Percentiles rank a stretch among this genome's conserved stretches.
phyloP scores from a whole-genome alignment of 306 rosid species.

The Dryas drummondii region DNA sequence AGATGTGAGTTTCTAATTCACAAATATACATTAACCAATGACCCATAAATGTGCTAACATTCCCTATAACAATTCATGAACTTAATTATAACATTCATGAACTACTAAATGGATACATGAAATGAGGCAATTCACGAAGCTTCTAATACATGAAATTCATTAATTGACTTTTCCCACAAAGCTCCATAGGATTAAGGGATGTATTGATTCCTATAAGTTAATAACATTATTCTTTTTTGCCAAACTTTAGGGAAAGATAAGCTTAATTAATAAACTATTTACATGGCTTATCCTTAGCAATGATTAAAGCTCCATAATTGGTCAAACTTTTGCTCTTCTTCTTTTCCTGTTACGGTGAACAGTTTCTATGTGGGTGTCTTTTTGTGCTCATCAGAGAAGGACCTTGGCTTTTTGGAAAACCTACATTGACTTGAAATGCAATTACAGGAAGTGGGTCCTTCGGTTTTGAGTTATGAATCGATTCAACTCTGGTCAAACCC shows the following conservation, averaged over 20 bases:
- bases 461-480: constrained; percentile 25
- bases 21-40: too few species aligned
- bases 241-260: constrained; percentile 22
- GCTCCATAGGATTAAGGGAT: background rate
- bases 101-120: too few species aligned
- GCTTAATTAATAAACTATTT: background rate
- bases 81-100: too few species aligned
- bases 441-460: constrained; percentile 36
- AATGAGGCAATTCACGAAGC: too few species aligned
- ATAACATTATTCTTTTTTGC: background rate
- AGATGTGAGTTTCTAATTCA: too few species aligned
- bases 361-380: constrained; percentile 26
- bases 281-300: constrained; percentile 24
- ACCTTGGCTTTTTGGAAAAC: constrained; percentile 38
- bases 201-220: background rate
- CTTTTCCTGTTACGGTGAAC: constrained; percentile 25
- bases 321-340: constrained; percentile 28
- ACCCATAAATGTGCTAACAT: too few species aligned
- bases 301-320: constrained; percentile 36
- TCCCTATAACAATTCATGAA: too few species aligned
- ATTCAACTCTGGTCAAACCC: constrained; percentile 49
- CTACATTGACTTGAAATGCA: constrained; percentile 52
- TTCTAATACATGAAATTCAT: too few species aligned
- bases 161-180: background rate
- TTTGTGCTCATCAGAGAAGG: constrained; percentile 30